These are phyloP conservation scores for Calvatia gigantea DNA, from an alignment of 768 basidiomycete genomes.

Conservation along the genomic window DNA sequence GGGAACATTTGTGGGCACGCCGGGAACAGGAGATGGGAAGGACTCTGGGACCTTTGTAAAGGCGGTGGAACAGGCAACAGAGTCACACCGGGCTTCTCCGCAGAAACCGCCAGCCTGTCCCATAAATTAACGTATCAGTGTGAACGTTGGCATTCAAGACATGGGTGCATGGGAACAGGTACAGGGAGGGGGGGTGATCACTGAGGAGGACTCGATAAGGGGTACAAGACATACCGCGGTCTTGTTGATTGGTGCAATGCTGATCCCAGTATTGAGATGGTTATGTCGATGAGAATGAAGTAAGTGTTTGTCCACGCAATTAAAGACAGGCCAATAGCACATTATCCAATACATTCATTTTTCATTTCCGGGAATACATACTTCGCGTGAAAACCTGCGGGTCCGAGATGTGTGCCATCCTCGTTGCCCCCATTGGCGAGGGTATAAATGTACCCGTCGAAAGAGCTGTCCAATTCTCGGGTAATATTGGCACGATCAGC, in stretches of 20 bases:
- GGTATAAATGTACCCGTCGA: too few relatives aligned
- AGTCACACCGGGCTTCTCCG: conserved; percentile 17
- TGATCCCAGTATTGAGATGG: conserved; percentile 24
- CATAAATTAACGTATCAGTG: too few relatives aligned
- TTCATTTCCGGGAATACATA: neutral
- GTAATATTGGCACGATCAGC: too few relatives aligned
- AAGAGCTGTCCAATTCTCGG: too few relatives aligned
- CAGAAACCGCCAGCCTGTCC: conserved; percentile 23
- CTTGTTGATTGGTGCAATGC: conserved; percentile 17
- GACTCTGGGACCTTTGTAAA: conserved; percentile 21
- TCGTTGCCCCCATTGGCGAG: too few relatives aligned
- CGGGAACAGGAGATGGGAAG: conserved; percentile 18
- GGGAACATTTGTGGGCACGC: conserved; percentile 17
- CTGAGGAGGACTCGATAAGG: too few relatives aligned
- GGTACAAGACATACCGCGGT: neutral
- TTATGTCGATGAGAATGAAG: conserved; percentile 26
- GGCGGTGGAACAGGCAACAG: conserved; percentile 18
- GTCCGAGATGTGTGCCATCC: too few relatives aligned
- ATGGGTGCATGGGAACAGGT: too few relatives aligned
- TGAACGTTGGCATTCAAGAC: too few relatives aligned
- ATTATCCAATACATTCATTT: neutral
- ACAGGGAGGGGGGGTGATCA: too few relatives aligned
- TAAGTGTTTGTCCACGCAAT: conserved; percentile 27
- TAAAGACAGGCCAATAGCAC: neutral
- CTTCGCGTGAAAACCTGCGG: too few relatives aligned